phyloP scores from a whole-genome alignment of 2,329 filamentous ascomycete species.

The Neophaeococcomyces mojaviensis region DNA sequence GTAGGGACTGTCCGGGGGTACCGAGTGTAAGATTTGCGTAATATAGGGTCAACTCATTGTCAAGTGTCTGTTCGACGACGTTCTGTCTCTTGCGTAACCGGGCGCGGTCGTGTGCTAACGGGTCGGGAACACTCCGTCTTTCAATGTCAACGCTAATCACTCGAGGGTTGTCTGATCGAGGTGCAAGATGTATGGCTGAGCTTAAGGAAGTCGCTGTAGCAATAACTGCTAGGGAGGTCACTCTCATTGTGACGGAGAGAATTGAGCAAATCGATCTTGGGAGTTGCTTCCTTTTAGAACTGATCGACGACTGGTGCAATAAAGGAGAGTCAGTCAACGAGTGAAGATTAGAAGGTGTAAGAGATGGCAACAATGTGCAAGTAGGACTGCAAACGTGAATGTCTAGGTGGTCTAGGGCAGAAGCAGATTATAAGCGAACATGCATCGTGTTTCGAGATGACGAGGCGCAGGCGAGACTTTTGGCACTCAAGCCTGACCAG shows the following conservation, averaged over 20 bases:
- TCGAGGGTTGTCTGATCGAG: constrained; percentile 20
- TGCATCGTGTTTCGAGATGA: too few species aligned
- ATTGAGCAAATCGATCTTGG: too few species aligned
- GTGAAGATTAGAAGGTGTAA: too few species aligned
- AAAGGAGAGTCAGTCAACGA: too few species aligned
- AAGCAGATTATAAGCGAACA: too few species aligned
- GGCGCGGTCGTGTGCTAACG: constrained; percentile 16
- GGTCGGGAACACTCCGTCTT: constrained; percentile 13
- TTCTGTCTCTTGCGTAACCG: constrained; percentile 14
- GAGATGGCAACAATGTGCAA: too few species aligned
- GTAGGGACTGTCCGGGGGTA: constrained; percentile 48
- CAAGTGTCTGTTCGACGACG: constrained; percentile 16
- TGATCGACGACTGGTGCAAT: too few species aligned
- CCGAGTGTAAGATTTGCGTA: constrained; percentile 49
- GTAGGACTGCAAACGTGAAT: too few species aligned
- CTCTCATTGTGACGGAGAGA: constrained; percentile 2
- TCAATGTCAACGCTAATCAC: constrained; percentile 18
- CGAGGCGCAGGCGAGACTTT: too few species aligned
- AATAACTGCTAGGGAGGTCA: neutral
- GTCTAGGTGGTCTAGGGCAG: too few species aligned
- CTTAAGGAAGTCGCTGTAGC: constrained; percentile 12
- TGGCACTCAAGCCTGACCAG: too few species aligned
- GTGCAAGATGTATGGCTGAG: constrained; percentile 21
- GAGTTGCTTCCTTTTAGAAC: too few species aligned
- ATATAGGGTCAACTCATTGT: constrained; percentile 33